Evolutionary conservation across 306 rosid species (phyloP).

Genomic region (Prosopis cineraria): DNA sequence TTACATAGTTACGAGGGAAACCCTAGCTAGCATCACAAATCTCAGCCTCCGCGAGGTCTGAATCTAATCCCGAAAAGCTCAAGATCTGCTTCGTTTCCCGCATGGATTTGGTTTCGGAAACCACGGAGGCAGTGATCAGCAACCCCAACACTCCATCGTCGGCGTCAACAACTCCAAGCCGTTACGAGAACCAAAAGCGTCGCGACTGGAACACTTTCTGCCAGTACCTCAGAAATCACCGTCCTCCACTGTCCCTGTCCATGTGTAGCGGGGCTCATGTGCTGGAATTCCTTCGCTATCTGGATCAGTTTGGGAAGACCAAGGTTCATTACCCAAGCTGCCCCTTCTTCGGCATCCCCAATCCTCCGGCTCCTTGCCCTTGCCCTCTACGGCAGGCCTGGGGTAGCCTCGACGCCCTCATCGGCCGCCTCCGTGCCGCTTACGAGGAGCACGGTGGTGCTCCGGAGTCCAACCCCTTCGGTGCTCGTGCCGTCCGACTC

Average conservation of each 20-base stretch:
- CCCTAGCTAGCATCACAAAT: background rate
- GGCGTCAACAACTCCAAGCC: slow-evolving; percentile 53
- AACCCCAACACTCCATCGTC: slow-evolving; percentile 1
- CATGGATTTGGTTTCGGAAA: slow-evolving; percentile 59
- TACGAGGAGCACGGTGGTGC: slow-evolving; percentile 78
- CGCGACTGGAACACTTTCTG: slow-evolving; percentile 98
- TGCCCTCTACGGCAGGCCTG: slow-evolving; percentile 94
- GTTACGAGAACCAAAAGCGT: slow-evolving; percentile 92
- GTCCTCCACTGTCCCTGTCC: slow-evolving; percentile 63
- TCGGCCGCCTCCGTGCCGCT: slow-evolving; percentile 96
- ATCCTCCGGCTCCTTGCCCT: slow-evolving; percentile 90
- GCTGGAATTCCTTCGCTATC: slow-evolving; percentile 83
- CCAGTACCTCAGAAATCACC: slow-evolving; percentile 82
- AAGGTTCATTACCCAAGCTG: slow-evolving; percentile 83
- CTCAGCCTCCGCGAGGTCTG: background rate
- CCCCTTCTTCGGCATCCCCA: slow-evolving; percentile 80
- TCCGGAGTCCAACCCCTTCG: slow-evolving; percentile 73
- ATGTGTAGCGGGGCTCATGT: slow-evolving; percentile 83
- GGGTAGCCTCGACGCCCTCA: slow-evolving; percentile 96
- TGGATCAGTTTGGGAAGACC: slow-evolving; percentile 94
- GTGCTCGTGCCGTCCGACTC: slow-evolving; percentile 65
- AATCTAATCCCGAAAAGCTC: background rate
- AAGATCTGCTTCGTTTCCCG: background rate
- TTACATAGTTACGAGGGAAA: background rate
- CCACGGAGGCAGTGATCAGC: slow-evolving; percentile 12